Conservation (phyloP, 768 basidiomycete species). For the Rhizopogon rudus region DNA sequence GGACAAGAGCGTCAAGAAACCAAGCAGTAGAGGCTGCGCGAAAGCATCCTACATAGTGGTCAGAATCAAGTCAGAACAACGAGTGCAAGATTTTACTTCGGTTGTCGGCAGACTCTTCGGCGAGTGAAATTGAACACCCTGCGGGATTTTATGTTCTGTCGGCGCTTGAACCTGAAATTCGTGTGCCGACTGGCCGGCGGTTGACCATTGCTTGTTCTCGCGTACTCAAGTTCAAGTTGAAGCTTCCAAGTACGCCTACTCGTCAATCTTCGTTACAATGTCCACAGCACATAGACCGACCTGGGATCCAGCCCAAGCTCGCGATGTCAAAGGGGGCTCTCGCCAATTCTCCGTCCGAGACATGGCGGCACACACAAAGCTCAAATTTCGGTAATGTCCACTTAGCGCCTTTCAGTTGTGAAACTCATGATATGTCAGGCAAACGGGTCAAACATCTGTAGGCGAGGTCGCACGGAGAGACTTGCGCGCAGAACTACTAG, state of each 20-base stretch:
- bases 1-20: background rate
- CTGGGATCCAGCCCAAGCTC: slow-evolving; percentile 96
- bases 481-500: slow-evolving; percentile 75
- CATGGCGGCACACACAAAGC: slow-evolving; percentile 93
- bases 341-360: slow-evolving; percentile 91
- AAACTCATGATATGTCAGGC: slow-evolving; percentile 37
- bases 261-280: slow-evolving; percentile 35
- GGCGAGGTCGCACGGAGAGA: slow-evolving; percentile 76
- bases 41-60: background rate
- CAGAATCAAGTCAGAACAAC: background rate
- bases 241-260: background rate
- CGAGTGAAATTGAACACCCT: background rate
- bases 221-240: background rate
- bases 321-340: slow-evolving; percentile 88
- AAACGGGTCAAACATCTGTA: slow-evolving; percentile 84
- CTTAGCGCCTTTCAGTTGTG: background rate
- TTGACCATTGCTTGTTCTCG: background rate
- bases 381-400: slow-evolving; percentile 80
- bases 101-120: background rate
- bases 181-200: background rate
- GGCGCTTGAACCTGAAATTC: background rate
- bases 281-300: slow-evolving; percentile 92
- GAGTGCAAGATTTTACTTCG: background rate
- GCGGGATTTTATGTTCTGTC: background rate
- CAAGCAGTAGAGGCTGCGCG: background rate